phyloP scores from a whole-genome alignment of 805 yeast species.

The Barnettozyma californica region DNA sequence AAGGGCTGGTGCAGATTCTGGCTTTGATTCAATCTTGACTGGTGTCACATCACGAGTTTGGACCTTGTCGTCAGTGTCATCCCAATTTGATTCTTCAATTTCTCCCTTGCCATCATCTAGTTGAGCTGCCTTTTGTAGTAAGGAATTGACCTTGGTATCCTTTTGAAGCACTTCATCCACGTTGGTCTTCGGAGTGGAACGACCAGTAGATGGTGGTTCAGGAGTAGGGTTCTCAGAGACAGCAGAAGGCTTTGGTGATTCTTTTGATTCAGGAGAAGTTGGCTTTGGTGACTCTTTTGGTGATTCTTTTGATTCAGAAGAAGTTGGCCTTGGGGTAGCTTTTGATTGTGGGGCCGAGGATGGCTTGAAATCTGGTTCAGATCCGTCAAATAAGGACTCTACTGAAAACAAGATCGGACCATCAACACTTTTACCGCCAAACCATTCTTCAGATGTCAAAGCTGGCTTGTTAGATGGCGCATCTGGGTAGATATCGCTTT shows the following conservation, averaged over 20 bases:
- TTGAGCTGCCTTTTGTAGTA: slow-evolving; percentile 43
- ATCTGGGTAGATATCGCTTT: slow-evolving; percentile 88
- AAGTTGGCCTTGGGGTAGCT: slow-evolving; percentile 24
- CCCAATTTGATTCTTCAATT: slow-evolving; percentile 29
- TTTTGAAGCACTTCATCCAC: slow-evolving; percentile 45
- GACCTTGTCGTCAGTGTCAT: slow-evolving; percentile 28
- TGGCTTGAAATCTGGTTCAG: slow-evolving; percentile 42
- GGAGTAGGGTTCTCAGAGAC: slow-evolving; percentile 5
- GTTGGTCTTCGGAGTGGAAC: slow-evolving; percentile 34
- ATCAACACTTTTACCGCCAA: slow-evolving; percentile 67
- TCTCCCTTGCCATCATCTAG: slow-evolving; percentile 33
- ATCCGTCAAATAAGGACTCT: slow-evolving; percentile 76
- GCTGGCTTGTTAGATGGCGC: slow-evolving; percentile 82
- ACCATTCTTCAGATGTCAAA: slow-evolving; percentile 72
- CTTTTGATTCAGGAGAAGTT: slow-evolving; percentile 13
- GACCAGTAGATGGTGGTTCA: slow-evolving; percentile 20
- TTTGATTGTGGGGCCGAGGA: slow-evolving; percentile 17
- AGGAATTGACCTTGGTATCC: slow-evolving; percentile 37
- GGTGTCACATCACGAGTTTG: slow-evolving; percentile 11
- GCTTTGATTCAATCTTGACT: slow-evolving; percentile 19
- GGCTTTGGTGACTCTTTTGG: slow-evolving; percentile 20
- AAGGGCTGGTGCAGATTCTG: neutral
- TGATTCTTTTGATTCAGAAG: slow-evolving; percentile 13
- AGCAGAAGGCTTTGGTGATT: slow-evolving; percentile 8
- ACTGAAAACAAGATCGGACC: slow-evolving; percentile 79